Conservation (phyloP, 345 rosid genomes). For the Raphanus raphanistrum region DNA sequence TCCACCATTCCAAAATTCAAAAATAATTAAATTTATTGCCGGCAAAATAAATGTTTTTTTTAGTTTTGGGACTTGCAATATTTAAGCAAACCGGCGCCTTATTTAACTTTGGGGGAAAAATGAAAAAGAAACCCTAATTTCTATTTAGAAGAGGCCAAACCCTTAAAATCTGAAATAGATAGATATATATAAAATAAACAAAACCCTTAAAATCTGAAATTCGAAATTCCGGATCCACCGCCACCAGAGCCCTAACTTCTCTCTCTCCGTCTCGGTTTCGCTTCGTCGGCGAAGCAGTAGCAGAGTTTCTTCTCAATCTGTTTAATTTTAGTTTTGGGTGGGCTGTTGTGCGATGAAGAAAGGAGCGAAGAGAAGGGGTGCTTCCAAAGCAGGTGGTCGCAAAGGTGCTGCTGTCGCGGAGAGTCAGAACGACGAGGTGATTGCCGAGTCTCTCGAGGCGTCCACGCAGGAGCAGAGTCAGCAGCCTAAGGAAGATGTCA, state of each 20-base stretch:
- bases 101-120: background rate
- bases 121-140: slow-evolving; percentile 16
- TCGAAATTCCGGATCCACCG: slow-evolving; percentile 44
- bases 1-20: slow-evolving; percentile 4
- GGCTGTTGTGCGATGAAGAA: slow-evolving; percentile 40
- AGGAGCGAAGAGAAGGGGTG: slow-evolving; percentile 47
- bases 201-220: slow-evolving; percentile 23
- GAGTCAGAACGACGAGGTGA: slow-evolving; percentile 26
- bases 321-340: too few relatives aligned
- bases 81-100: slow-evolving; percentile 20
- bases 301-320: background rate
- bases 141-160: background rate
- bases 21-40: background rate
- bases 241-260: slow-evolving; percentile 29
- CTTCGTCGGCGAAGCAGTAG: background rate
- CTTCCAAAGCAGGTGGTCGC: slow-evolving; percentile 33
- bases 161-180: slow-evolving; percentile 10
- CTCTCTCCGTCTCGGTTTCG: background rate
- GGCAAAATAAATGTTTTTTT: background rate
- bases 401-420: slow-evolving; percentile 31
- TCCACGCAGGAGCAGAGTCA: slow-evolving; percentile 34
- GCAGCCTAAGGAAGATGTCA: slow-evolving; percentile 5
- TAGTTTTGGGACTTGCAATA: background rate
- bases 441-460: slow-evolving; percentile 27
- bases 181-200: background rate